Evolutionary conservation across 2,329 filamentous ascomycete genomes (phyloP), one percentile per base, ranked within the genome.

Genomic region (Talaromyces verruculosus): DNA sequence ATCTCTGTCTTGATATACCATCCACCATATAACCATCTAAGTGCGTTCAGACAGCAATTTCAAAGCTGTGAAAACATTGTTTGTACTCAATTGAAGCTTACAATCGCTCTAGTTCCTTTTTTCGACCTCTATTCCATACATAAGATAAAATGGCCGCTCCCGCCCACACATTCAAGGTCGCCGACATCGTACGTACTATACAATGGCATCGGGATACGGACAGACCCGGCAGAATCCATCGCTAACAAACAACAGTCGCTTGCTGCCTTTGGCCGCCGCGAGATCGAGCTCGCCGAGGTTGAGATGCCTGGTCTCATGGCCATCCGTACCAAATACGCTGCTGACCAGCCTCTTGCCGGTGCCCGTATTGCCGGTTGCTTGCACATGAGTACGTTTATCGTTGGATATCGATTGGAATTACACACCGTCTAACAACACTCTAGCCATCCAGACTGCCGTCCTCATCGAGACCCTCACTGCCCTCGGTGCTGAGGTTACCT

Each of bases 291-390:
- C 79, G 93, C 95, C 77, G 94, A 98, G 83, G 86, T 92, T 79
- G 90, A 93, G 87, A 97, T 97, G 93, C 93, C 94, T 72, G 94
- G 95, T 88, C 89, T 99, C 74, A 96, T 99, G 91, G 88, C 91
- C 77, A 98, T 93, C 78, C 91, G 95, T 79, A 80, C 83, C 78
- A 97, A 96, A 87, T 99, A 98, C 82, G 91, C 91, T 74, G 81
- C 82, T 69, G 94, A 97, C 84, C 94, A 98, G 88, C 95, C 95
- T 75, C 88, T 99, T 77, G 90, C 90, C 80, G 93, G 94, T 80
- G 92, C 93, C 81, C 91, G 94, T 77, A 97, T 99, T 81, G 95
- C 95, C 75, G 95, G 95, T 79, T 98, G 95, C 84, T 86, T 98
- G 81, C 93, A 97, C 90, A 97, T 97, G 94, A 98, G 87, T 89